Base-by-base conservation (phyloP, 1,139 yeast species). In the Sugiyamaella castrensis region DNA sequence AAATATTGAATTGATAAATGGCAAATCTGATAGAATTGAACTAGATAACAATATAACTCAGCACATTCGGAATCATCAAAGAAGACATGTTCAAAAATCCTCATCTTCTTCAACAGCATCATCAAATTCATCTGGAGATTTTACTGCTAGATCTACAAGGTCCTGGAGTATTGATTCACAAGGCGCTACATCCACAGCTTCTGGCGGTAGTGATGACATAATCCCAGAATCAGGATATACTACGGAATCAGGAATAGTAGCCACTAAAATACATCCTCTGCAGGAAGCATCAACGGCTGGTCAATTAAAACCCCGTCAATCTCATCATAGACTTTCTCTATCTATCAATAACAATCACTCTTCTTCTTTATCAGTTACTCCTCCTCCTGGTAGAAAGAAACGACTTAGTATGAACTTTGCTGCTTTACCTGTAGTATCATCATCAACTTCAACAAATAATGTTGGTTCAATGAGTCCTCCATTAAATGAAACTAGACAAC, bases 391-490 rank as follows among this genome's bases (percentile, higher is more conserved):
- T 6, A 54, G 63, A n/a, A 59, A 57, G 43, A 53, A 56, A 34
- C 55, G 65, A 7, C 48, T 61, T 27, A 59, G 64, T 43, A 59
- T 61, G 59, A 59, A 55, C 45, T 60, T 62, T 44, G 56, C 61
- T 11, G 46, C 58, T n/a, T 48, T 60, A 33, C 65, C 65, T 4
- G 61, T 61, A 13, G 51, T 55, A 35, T 35, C 53, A 5, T 45
- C 50, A 30, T 40, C 50, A 29, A 34, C 44, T 19, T 3, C 24
- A 4, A 4, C 24, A 19, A 19, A 19, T 19, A 19, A 19, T 5
- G 24, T 19, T 19, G 24, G 24, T 19, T 19, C 24, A 19, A 5
- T 19, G 24, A 19, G 24, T 19, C 24, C 24, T 19, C 24, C 24
- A 19, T 19, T 19, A 5, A 19, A 19, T 19, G 24, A 19, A 19